phyloP scores from a whole-genome alignment of 1,284 basidiomycete species.

The Puccinia triticina region DNA sequence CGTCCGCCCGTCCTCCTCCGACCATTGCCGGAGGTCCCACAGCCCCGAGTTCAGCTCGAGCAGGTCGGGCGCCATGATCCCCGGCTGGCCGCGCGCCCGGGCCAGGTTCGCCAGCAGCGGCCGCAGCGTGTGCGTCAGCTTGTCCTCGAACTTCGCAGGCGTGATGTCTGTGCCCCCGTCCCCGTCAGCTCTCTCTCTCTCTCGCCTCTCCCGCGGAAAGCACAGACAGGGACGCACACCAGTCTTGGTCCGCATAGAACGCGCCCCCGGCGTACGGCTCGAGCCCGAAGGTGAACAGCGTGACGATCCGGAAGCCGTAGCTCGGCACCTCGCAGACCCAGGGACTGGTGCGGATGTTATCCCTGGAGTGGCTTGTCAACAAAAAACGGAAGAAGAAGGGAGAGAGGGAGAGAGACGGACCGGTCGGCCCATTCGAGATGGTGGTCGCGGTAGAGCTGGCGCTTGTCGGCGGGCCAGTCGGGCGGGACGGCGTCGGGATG shows the following conservation, averaged over 20 bases:
- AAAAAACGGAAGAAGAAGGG: not conserved
- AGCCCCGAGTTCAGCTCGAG: slow-evolving; percentile 25
- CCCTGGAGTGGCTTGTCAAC: not conserved
- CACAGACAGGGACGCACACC: slow-evolving; percentile 23
- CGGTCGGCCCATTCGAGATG: slow-evolving; percentile 35
- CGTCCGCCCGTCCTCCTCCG: slow-evolving; percentile 18
- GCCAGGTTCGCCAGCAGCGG: slow-evolving; percentile 26
- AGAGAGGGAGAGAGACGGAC: not conserved
- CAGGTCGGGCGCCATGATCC: slow-evolving; percentile 20
- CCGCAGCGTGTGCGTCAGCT: slow-evolving; percentile 1
- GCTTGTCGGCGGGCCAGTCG: slow-evolving; percentile 21
- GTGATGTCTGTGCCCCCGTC: not conserved
- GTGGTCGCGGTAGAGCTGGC: not conserved
- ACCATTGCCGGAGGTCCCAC: slow-evolving; percentile 49
- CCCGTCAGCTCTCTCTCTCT: not conserved
- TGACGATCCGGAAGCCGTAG: slow-evolving; percentile 43
- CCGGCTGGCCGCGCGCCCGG: not conserved
- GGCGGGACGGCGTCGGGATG: slow-evolving; percentile 10
- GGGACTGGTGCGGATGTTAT: slow-evolving; percentile 47
- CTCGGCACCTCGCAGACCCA: slow-evolving; percentile 47
- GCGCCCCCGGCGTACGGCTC: slow-evolving; percentile 26
- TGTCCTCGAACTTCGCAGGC: slow-evolving; percentile 16
- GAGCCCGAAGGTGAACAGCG: slow-evolving; percentile 26
- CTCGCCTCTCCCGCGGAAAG: not conserved
- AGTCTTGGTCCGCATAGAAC: slow-evolving; percentile 30